Evolutionary conservation across 192 early-diverging fungal genomes (phyloP).

Genomic region (Dissophora globulifera): DNA sequence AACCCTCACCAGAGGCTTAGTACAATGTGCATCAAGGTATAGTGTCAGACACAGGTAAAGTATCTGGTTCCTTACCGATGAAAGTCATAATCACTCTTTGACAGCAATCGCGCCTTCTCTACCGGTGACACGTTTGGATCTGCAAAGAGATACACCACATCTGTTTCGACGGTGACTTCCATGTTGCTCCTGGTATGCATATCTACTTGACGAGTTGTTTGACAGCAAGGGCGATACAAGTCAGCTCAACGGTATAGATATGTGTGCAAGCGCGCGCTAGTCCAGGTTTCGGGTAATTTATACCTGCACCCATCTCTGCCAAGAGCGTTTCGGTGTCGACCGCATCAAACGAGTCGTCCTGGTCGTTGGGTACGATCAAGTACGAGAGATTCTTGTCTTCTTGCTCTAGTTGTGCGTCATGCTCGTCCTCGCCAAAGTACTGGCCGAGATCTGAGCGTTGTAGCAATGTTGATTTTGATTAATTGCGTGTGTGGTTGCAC

Average conservation of each 20-base stretch:
- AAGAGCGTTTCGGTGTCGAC: slow-evolving; percentile 35
- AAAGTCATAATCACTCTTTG: slow-evolving; percentile 41
- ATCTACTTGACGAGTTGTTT: slow-evolving; percentile 3
- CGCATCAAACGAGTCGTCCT: slow-evolving; percentile 30
- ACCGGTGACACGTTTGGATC: slow-evolving; percentile 15
- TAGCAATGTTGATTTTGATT: slow-evolving; percentile 1
- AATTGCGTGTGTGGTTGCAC: not conserved
- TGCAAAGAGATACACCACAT: slow-evolving; percentile 42
- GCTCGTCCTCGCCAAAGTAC: slow-evolving; percentile 47
- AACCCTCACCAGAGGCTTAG: not conserved
- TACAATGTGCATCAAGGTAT: not conserved
- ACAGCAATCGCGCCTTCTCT: slow-evolving; percentile 29
- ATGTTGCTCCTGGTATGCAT: not conserved
- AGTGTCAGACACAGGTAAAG: not conserved
- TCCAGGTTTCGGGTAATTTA: too few relatives aligned
- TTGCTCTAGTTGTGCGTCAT: slow-evolving; percentile 39
- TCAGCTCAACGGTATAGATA: too few relatives aligned
- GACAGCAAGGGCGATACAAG: too few relatives aligned
- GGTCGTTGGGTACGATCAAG: slow-evolving; percentile 18
- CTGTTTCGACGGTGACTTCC: slow-evolving; percentile 27
- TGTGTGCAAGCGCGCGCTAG: too few relatives aligned
- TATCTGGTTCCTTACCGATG: slow-evolving; percentile 38
- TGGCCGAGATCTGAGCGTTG: slow-evolving; percentile 50
- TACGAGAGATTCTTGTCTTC: slow-evolving; percentile 39
- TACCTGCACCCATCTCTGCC: slow-evolving; percentile 35